A percentile compares a stretch with the other conserved stretches of the same genome.
These are phyloP conservation scores for Russula virescens DNA, from an alignment of 768 basidiomycete genomes.

Conservation along the genomic window DNA sequence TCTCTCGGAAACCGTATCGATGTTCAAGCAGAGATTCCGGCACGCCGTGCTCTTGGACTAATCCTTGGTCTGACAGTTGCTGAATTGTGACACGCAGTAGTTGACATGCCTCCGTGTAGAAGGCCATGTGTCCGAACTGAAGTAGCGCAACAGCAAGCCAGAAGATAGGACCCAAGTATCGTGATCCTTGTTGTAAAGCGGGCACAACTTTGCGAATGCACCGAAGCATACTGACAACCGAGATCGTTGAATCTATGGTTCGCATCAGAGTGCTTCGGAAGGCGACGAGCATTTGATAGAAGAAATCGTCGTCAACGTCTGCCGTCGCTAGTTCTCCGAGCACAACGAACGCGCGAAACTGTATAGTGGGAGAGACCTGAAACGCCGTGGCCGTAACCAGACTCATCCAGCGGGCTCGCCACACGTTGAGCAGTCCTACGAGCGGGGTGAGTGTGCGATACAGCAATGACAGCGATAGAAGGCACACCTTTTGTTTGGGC, in stretches of 20 bases:
- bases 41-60: slow-evolving; percentile 51
- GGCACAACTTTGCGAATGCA: slow-evolving; percentile 77
- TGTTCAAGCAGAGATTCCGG: slow-evolving; percentile 55
- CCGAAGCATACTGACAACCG: slow-evolving; percentile 83
- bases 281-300: slow-evolving; percentile 90
- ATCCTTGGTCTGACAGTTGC: slow-evolving; percentile 53
- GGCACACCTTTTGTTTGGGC: slow-evolving; percentile 62
- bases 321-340: slow-evolving; percentile 76
- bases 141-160: slow-evolving; percentile 86
- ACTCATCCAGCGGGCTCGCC: slow-evolving; percentile 93
- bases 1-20: slow-evolving; percentile 59
- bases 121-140: slow-evolving; percentile 65
- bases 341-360: slow-evolving; percentile 79
- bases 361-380: slow-evolving; percentile 83
- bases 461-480: background rate
- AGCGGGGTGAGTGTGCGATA: slow-evolving; percentile 16
- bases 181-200: slow-evolving; percentile 57
- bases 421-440: slow-evolving; percentile 73
- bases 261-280: slow-evolving; percentile 66
- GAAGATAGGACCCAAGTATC: slow-evolving; percentile 71
- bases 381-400: slow-evolving; percentile 84
- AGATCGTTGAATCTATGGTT: slow-evolving; percentile 62
- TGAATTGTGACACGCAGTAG: slow-evolving; percentile 62
- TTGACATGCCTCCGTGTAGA: slow-evolving; percentile 63
- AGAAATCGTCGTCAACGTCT: slow-evolving; percentile 87